Conservation (phyloP, 2,329 filamentous ascomycete species). For the Fusarium poae region DNA sequence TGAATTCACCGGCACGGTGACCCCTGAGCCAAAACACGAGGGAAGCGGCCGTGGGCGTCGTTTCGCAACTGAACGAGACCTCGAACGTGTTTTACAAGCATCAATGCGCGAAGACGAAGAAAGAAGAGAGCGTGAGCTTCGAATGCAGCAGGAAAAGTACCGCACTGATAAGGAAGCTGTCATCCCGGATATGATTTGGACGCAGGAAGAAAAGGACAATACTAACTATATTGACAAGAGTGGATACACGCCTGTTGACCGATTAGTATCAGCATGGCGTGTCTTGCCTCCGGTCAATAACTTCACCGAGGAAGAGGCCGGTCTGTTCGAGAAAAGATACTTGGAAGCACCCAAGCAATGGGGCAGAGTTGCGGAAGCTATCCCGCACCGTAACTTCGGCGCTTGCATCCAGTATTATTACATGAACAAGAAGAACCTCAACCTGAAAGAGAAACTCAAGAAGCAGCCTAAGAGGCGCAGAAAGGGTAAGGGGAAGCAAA, state of each 20-base stretch:
- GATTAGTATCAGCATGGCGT: conserved; percentile 77
- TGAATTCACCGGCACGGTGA: conserved; percentile 54
- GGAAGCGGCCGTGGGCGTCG: conserved; percentile 66
- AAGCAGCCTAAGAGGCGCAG: conserved; percentile 71
- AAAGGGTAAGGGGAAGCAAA: conserved; percentile 69
- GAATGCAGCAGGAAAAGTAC: conserved; percentile 75
- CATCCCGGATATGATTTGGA: conserved; percentile 78
- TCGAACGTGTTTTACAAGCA: conserved; percentile 78
- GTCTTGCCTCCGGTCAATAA: conserved; percentile 80
- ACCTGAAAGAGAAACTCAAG: conserved; percentile 82
- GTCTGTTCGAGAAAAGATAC: conserved; percentile 79
- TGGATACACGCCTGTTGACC: conserved; percentile 73
- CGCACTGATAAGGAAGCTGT: conserved; percentile 82
- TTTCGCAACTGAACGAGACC: conserved; percentile 78
- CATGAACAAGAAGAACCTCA: conserved; percentile 78
- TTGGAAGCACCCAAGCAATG: conserved; percentile 84
- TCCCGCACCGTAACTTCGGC: conserved; percentile 78
- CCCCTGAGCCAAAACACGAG: conserved; percentile 70
- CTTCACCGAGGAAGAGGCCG: conserved; percentile 78
- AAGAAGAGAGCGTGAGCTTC: conserved; percentile 73
- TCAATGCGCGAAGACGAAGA: conserved; percentile 79
- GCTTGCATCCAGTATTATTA: conserved; percentile 91
- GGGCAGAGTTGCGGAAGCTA: conserved; percentile 78
- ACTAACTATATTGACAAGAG: conserved; percentile 74
- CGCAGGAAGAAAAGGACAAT: conserved; percentile 69